Conservation (phyloP, 225 moss, liverwort and hornwort genomes). For the Takakia lepidozioides region DNA sequence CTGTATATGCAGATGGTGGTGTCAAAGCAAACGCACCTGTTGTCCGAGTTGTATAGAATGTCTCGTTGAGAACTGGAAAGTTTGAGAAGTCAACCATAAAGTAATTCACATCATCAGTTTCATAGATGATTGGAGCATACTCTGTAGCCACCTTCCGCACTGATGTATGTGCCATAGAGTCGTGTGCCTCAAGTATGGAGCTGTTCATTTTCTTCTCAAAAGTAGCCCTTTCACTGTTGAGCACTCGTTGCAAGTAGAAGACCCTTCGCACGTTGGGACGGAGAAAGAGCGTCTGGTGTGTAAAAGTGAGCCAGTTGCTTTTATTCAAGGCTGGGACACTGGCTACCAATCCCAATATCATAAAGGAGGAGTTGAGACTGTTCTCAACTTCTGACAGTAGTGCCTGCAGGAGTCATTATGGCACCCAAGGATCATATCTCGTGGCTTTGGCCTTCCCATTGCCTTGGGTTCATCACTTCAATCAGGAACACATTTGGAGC, state of each 20-base stretch:
- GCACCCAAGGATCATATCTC: no score
- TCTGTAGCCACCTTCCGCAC: slow-evolving; percentile 9
- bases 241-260: slow-evolving; percentile 11
- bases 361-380: slow-evolving; percentile 39
- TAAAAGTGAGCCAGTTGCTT: slow-evolving; percentile 16
- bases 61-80: slow-evolving; percentile 12
- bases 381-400: slow-evolving; percentile 31
- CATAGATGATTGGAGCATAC: slow-evolving; percentile 26
- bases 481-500: no score
- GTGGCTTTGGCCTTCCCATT: no score
- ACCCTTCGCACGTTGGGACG: slow-evolving; percentile 26
- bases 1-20: slow-evolving; percentile 27
- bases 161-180: not conserved
- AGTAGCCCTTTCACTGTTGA: slow-evolving; percentile 6
- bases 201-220: slow-evolving; percentile 25
- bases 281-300: slow-evolving; percentile 23
- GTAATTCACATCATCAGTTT: not conserved
- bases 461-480: no score
- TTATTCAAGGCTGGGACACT: slow-evolving; percentile 15
- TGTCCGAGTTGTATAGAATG: slow-evolving; percentile 19
- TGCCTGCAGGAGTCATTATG: slow-evolving; percentile 24
- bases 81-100: slow-evolving; percentile 21
- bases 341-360: slow-evolving; percentile 31
- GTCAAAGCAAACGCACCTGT: slow-evolving; percentile 19
- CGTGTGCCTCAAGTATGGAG: slow-evolving; percentile 9